These are phyloP conservation scores for Gentiana straminea DNA, from an alignment of 257 asterid genomes.

Conservation along the genomic window DNA sequence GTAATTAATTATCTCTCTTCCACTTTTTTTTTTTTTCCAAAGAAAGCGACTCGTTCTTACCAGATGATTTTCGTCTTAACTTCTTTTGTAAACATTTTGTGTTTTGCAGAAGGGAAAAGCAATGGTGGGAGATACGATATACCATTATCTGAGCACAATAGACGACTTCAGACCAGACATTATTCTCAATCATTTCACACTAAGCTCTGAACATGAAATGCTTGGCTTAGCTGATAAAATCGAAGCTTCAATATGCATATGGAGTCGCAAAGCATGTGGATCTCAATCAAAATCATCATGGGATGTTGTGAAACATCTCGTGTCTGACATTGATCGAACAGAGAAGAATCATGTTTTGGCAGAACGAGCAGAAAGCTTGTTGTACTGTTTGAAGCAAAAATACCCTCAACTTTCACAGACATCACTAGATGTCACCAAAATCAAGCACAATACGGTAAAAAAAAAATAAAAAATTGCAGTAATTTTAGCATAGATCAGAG, in stretches of 20 bases:
- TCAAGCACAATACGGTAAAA: conserved; percentile 63
- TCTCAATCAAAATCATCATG: conserved; percentile 63
- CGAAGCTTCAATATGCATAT: conserved; percentile 52
- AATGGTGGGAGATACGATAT: conserved; percentile 56
- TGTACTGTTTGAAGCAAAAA: conserved; percentile 50
- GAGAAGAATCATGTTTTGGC: conserved; percentile 33
- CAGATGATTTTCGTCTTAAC: too few relatives aligned
- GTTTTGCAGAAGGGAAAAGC: conserved; percentile 53
- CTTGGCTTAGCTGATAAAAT: conserved; percentile 62
- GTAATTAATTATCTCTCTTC: conserved; percentile 13
- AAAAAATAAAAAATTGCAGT: too few relatives aligned
- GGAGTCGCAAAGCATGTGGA: conserved; percentile 38
- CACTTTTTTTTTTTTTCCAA: too few relatives aligned
- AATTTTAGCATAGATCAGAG: background rate
- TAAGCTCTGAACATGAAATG: conserved; percentile 67
- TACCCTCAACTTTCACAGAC: conserved; percentile 84
- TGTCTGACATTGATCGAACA: conserved; percentile 38
- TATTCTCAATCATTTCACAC: conserved; percentile 54
- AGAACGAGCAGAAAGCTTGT: conserved; percentile 61
- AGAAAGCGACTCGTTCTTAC: too few relatives aligned
- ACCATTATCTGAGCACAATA: conserved; percentile 32
- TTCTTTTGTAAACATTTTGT: too few relatives aligned
- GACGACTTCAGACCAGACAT: conserved; percentile 60
- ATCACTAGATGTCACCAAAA: conserved; percentile 60
- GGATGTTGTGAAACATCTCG: conserved; percentile 65